These are phyloP conservation scores for Dipteronia dyeriana DNA, from an alignment of 345 rosid genomes.

Conservation along the genomic window DNA sequence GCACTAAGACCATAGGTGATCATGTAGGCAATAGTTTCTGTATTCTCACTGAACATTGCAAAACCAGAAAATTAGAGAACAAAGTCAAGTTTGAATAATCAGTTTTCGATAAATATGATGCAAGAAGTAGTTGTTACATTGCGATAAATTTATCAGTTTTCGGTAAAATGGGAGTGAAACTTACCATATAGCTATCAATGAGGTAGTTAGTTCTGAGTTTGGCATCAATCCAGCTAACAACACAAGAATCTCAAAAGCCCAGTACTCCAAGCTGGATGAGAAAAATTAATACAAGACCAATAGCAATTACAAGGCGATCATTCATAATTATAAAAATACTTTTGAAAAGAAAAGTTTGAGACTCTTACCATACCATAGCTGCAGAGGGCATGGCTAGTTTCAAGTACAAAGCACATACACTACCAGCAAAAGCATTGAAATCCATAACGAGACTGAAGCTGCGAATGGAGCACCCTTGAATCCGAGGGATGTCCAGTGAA, in stretches of 20 bases:
- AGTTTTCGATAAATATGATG: background rate
- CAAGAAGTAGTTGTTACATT: no score
- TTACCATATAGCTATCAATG: slow-evolving; percentile 75
- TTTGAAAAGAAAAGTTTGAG: background rate
- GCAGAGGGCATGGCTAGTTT: slow-evolving; percentile 69
- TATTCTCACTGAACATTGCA: slow-evolving; percentile 46
- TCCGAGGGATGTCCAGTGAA: slow-evolving; percentile 46
- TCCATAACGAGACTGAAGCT: slow-evolving; percentile 67
- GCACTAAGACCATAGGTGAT: slow-evolving; percentile 73
- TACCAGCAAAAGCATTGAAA: slow-evolving; percentile 44
- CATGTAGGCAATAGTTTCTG: slow-evolving; percentile 66
- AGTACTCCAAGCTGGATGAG: slow-evolving; percentile 57
- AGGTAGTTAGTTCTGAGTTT: slow-evolving; percentile 51
- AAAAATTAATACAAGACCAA: background rate
- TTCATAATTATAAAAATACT: no score
- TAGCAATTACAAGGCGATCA: no score
- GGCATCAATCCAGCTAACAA: slow-evolving; percentile 75
- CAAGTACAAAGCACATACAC: slow-evolving; percentile 45
- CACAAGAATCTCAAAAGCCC: slow-evolving; percentile 87
- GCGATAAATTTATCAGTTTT: no score
- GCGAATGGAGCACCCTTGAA: slow-evolving; percentile 72
- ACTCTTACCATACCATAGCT: slow-evolving; percentile 74
- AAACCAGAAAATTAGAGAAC: background rate
- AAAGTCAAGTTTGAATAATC: background rate
- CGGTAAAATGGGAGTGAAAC: background rate